phyloP scores from a whole-genome alignment of 192 early-diverging fungal genomes.

The Backusella tuberculispora region DNA sequence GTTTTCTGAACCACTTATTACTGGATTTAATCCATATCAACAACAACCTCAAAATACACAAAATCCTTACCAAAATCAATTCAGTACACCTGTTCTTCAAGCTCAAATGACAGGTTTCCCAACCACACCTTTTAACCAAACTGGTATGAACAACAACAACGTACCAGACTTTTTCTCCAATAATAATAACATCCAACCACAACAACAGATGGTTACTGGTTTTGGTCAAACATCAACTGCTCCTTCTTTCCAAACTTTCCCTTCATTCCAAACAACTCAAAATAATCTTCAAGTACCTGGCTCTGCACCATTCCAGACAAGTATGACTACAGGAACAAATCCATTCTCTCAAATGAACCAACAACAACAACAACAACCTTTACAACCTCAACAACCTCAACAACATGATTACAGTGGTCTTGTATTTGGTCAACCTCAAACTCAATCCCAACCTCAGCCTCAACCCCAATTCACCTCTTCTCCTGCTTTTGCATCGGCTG shows the following conservation, averaged over 20 bases:
- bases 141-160: neutral
- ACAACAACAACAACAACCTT: conserved; percentile 21
- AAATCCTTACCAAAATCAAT: conserved; percentile 41
- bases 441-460: neutral
- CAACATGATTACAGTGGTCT: conserved; percentile 24
- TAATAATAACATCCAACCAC: conserved; percentile 24
- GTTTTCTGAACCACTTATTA: conserved; percentile 1
- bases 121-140: neutral
- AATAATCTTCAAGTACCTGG: conserved; percentile 11
- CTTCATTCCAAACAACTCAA: conserved; percentile 21
- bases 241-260: neutral
- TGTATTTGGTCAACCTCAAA: conserved; percentile 18
- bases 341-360: conserved; percentile 27
- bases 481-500: neutral
- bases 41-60: conserved; percentile 30
- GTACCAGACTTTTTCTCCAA: too few relatives aligned
- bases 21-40: conserved; percentile 17
- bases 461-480: conserved; percentile 1
- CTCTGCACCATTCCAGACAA: conserved; percentile 9
- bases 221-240: neutral
- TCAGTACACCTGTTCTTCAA: conserved; percentile 25
- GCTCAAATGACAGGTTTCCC: conserved; percentile 38
- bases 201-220: conserved; percentile 18
- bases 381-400: conserved; percentile 2
- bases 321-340: conserved; percentile 25